Conservation (phyloP, 1,139 yeast genomes). For the Saccharomycopsis hybrid region DNA sequence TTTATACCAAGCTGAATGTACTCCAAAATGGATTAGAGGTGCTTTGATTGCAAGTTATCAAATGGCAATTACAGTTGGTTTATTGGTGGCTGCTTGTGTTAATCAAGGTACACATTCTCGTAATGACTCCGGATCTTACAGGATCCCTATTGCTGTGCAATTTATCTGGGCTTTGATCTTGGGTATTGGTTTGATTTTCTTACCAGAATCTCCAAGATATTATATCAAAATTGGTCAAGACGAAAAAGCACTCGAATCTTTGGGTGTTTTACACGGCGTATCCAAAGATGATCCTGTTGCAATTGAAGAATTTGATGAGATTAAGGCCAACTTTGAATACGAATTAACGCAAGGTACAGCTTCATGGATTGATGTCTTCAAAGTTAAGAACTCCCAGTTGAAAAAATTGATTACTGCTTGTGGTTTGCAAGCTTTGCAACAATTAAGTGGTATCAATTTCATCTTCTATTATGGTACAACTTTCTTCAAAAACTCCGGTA, state of each 20-base stretch:
- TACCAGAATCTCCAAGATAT: slow-evolving; percentile 71
- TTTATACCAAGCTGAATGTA: slow-evolving; percentile 62
- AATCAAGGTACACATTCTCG: slow-evolving; percentile 54
- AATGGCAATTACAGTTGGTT: slow-evolving; percentile 62
- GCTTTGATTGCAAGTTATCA: slow-evolving; percentile 63
- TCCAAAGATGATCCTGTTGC: slow-evolving; percentile 35
- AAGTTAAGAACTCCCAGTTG: slow-evolving; percentile 27
- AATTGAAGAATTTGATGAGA: slow-evolving; percentile 38
- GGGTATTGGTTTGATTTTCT: slow-evolving; percentile 45
- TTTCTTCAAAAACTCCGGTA: slow-evolving; percentile 49
- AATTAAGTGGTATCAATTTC: slow-evolving; percentile 70
- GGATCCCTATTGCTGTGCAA: slow-evolving; percentile 57
- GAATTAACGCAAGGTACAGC: slow-evolving; percentile 33
- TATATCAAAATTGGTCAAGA: slow-evolving; percentile 41
- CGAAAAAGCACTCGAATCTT: slow-evolving; percentile 40
- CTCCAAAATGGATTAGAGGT: slow-evolving; percentile 68
- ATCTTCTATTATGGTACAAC: slow-evolving; percentile 65
- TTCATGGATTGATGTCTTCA: slow-evolving; percentile 34
- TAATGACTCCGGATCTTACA: slow-evolving; percentile 50
- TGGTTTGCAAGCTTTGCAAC: slow-evolving; percentile 52
- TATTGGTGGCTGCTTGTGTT: slow-evolving; percentile 60
- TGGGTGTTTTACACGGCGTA: slow-evolving; percentile 39
- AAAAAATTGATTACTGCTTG: slow-evolving; percentile 38
- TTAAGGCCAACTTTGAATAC: slow-evolving; percentile 37
- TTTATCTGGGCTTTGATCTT: slow-evolving; percentile 49